Evolutionary conservation across 257 asterid species (phyloP).

Genomic region (Solanum gandarillasii): DNA sequence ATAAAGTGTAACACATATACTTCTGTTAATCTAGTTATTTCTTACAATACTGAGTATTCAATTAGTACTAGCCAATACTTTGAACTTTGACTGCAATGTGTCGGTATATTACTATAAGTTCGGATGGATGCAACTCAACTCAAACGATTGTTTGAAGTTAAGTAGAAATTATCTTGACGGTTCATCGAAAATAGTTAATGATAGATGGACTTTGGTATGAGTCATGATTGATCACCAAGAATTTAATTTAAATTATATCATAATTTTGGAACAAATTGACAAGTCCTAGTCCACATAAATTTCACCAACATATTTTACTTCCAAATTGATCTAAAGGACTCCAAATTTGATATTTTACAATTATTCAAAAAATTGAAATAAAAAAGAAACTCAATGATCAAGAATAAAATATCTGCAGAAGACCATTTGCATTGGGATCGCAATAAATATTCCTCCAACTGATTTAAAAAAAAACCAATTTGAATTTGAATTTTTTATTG

Average conservation of each 20-base stretch:
- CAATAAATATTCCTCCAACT: background rate
- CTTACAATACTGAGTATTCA: background rate
- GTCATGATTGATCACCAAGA: background rate
- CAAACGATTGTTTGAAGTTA: background rate
- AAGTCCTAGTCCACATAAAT: background rate
- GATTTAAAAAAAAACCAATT: background rate
- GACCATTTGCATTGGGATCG: background rate
- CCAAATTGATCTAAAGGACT: background rate
- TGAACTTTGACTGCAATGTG: too few relatives aligned
- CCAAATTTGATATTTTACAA: background rate
- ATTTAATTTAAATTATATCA: background rate
- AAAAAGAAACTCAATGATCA: background rate
- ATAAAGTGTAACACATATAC: background rate
- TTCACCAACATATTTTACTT: background rate
- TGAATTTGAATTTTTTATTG: background rate
- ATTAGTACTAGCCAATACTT: background rate
- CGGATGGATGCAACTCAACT: too few relatives aligned
- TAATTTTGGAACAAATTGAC: background rate
- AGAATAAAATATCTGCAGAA: background rate
- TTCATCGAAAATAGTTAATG: too few relatives aligned
- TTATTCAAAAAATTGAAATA: background rate
- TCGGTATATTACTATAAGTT: too few relatives aligned
- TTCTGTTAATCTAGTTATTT: background rate
- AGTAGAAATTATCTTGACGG: too few relatives aligned
- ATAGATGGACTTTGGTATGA: background rate